Percentiles rank a stretch among this genome's conserved stretches.
Conservation (phyloP, 495 filamentous ascomycete species). For the Xylaria curta region DNA sequence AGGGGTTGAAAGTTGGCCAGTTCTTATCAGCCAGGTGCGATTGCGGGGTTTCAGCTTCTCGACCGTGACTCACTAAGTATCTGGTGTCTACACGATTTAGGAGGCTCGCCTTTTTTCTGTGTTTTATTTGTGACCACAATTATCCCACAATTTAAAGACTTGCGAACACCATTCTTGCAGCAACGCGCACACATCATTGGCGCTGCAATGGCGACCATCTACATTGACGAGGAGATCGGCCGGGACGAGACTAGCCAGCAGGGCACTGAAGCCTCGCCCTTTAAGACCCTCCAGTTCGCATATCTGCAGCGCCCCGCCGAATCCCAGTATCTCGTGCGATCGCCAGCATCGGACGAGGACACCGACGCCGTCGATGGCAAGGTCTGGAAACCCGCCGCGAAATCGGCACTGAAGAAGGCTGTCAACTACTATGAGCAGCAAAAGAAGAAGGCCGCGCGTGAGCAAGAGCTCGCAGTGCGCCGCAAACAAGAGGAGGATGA, state of each 20-base stretch:
- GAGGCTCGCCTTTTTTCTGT: neutral
- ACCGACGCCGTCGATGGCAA: slow-evolving; percentile 52
- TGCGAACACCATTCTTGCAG: neutral
- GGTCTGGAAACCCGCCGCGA: slow-evolving; percentile 80
- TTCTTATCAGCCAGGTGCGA: slow-evolving; percentile 15
- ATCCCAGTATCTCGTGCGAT: slow-evolving; percentile 69
- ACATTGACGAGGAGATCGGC: slow-evolving; percentile 81
- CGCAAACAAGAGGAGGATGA: slow-evolving; percentile 75
- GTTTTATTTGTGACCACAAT: neutral
- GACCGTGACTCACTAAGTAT: slow-evolving; percentile 17
- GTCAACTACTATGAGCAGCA: slow-evolving; percentile 70
- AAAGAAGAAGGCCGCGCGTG: slow-evolving; percentile 74
- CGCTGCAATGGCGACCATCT: slow-evolving; percentile 56
- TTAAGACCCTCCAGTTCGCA: slow-evolving; percentile 78
- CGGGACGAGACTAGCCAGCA: slow-evolving; percentile 63
- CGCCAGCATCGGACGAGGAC: slow-evolving; percentile 68
- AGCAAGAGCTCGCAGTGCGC: slow-evolving; percentile 64
- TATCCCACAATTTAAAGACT: neutral
- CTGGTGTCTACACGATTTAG: no score
- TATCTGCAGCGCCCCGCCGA: slow-evolving; percentile 70
- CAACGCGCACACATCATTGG: slow-evolving; percentile 3
- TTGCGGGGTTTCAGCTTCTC: slow-evolving; percentile 17
- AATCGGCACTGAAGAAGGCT: slow-evolving; percentile 81
- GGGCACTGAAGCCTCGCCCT: slow-evolving; percentile 73
- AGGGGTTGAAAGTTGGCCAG: slow-evolving; percentile 4